Conservation (phyloP, 345 rosid genomes). For the Firmiana major region DNA sequence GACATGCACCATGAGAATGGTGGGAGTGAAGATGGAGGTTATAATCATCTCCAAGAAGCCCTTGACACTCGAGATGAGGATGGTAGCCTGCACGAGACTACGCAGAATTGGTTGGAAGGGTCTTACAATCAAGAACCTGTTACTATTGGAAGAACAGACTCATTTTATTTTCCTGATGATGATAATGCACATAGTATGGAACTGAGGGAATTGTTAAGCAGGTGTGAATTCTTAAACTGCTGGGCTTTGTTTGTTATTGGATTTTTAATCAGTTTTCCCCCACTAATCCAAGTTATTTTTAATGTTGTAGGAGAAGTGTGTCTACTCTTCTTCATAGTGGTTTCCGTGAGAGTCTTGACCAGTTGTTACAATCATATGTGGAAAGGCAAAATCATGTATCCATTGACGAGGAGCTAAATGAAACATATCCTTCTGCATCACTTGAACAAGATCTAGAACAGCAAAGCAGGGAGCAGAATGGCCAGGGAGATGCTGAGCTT, state of each 20-base stretch:
- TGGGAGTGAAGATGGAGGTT: constrained; percentile 44
- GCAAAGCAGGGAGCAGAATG: constrained; percentile 44
- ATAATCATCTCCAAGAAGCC: constrained; percentile 30
- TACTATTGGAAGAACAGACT: constrained; percentile 40
- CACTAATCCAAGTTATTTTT: constrained; percentile 21
- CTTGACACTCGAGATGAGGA: constrained; percentile 38
- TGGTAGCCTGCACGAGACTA: constrained; percentile 45
- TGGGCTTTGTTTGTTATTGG: constrained; percentile 8
- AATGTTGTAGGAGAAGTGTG: constrained; percentile 74
- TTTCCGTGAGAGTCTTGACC: constrained; percentile 87
- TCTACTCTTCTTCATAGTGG: constrained; percentile 88
- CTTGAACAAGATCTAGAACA: constrained; percentile 55
- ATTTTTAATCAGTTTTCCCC: not conserved
- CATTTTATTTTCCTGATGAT: constrained; percentile 57
- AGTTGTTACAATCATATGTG: constrained; percentile 73
- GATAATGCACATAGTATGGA: constrained; percentile 62
- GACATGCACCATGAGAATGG: constrained; percentile 34
- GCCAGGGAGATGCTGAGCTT: constrained; percentile 39
- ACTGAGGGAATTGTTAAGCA: constrained; percentile 78
- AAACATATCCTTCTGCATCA: constrained; percentile 39
- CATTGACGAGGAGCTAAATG: constrained; percentile 67
- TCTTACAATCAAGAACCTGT: constrained; percentile 45
- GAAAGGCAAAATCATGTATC: constrained; percentile 75
- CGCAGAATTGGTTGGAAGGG: constrained; percentile 55
- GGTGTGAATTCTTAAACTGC: constrained; percentile 39